phyloP scores from a whole-genome alignment of 257 asterid species.

The Euphrasia confusa region DNA sequence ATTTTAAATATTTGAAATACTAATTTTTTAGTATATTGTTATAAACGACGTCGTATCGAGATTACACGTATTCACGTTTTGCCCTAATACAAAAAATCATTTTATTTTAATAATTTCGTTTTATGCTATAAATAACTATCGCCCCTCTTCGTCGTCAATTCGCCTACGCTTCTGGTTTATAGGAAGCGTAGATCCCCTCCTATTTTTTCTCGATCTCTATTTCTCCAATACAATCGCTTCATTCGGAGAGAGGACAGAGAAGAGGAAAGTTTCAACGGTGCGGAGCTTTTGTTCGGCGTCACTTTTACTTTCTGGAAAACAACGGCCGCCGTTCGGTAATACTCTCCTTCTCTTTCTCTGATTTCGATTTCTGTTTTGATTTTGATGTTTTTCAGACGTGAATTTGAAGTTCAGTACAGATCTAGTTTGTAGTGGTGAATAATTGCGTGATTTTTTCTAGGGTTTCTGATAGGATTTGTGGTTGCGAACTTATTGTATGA shows the following conservation, averaged over 20 bases:
- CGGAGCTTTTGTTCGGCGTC: slow-evolving; percentile 3
- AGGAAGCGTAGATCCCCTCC: slow-evolving; percentile 37
- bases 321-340: slow-evolving; percentile 24
- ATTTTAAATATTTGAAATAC: too few species aligned
- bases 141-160: not conserved
- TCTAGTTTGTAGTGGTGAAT: slow-evolving; percentile 18
- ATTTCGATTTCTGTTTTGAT: slow-evolving; percentile 9
- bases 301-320: not conserved
- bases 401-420: slow-evolving; percentile 24
- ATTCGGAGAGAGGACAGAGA: not conserved
- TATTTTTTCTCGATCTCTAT: not conserved
- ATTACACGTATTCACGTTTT: too few species aligned
- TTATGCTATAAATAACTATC: slow-evolving; percentile 25
- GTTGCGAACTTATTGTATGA: too few species aligned
- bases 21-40: too few species aligned
- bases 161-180: slow-evolving; percentile 38
- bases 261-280: not conserved
- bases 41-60: too few species aligned
- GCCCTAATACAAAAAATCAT: too few species aligned
- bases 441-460: slow-evolving; percentile 22
- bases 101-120: not conserved
- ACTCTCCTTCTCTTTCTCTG: slow-evolving; percentile 10
- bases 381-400: slow-evolving; percentile 14
- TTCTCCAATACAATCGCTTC: not conserved
- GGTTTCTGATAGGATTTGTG: slow-evolving; percentile 22